Evolutionary conservation across 345 rosid species (phyloP).

Genomic region (Aquilaria sinensis): DNA sequence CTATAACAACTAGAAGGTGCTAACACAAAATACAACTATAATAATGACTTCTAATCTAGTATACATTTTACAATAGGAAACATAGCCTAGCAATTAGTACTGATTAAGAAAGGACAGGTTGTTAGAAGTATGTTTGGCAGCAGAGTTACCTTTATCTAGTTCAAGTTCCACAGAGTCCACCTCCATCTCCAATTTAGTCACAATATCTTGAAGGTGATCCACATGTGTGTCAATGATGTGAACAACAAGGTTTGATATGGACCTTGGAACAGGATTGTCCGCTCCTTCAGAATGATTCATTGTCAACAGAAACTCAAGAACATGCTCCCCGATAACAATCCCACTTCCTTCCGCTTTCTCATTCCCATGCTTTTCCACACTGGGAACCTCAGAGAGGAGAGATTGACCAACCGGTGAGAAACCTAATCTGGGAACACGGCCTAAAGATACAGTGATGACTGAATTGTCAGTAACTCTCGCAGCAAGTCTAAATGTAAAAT

Average conservation of each 20-base stretch:
- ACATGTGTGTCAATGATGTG: conserved; percentile 87
- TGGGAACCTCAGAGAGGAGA: conserved; percentile 87
- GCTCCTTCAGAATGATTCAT: conserved; percentile 99
- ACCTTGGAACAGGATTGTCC: conserved; percentile 89
- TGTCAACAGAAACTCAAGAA: conserved; percentile 84
- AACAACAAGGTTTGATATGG: conserved; percentile 82
- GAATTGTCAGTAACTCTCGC: conserved; percentile 88
- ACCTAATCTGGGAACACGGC: conserved; percentile 85
- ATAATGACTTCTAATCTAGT: too few species aligned
- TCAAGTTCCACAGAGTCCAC: conserved; percentile 83
- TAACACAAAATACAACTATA: too few species aligned
- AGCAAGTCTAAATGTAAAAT: conserved; percentile 80
- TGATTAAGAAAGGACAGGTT: too few species aligned
- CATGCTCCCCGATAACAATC: conserved; percentile 91
- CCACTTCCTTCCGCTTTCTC: conserved; percentile 58
- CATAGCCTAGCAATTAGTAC: too few species aligned
- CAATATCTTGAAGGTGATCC: conserved; percentile 91
- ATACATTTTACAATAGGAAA: too few species aligned
- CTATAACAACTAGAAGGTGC: too few species aligned
- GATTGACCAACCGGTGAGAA: conserved; percentile 80
- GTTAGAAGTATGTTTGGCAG: too few species aligned
- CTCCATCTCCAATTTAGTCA: conserved; percentile 87
- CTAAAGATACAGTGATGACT: conserved; percentile 87
- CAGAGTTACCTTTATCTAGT: conserved; percentile 70
- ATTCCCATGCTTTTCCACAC: conserved; percentile 50